Evolutionary conservation across 352 stramenopile genomes (phyloP), one percentile per base, ranked within the genome.

Genomic region (Aphanomyces cochlioides): DNA sequence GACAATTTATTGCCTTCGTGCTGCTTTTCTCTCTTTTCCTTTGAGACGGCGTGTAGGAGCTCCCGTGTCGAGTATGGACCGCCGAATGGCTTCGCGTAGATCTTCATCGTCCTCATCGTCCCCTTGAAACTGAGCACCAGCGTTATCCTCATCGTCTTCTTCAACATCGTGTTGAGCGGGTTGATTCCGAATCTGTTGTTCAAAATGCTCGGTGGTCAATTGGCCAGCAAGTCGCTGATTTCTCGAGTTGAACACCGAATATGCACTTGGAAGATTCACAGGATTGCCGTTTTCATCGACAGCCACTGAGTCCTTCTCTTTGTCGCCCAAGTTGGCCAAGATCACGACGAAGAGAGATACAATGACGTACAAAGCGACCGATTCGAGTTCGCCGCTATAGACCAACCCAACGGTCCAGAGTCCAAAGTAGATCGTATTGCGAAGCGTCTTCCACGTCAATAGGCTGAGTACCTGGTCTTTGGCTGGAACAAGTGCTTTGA

Each of bases 191-290:
- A 70, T 54, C 40, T 70, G 64, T 28, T 47, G 39, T n/a, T 94
- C 87, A 66, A 94, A 92, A 66, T 94, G 84, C 47, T 94, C 87
- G 38, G 83, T 86, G 12, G 87, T 92, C 19, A 94, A 75, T 5
- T 84, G 91, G 4, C 87, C 87, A 63, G 92, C 64, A 81, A 94
- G 89, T 64, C 87, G 82, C 57, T 83, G 77, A 10, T 76, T 73
- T 15, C 80, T 79, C 28, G 75, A 78, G 70, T 94, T 94, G 65
- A 94, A 94, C 19, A 94, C 81, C 34, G 87, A 94, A 71, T 94
- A 94, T 3, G 87, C 85, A 64, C 87, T 94, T 12, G 64, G 64
- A 34, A 70, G 28, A 10, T 17, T 8, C 3, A 70, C 53, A 5
- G n/a, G 21, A 6, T 61, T 59, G 8, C 64, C 64, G 40, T 70